Conservation (phyloP, 495 filamentous ascomycete species). For the Sordaria brevicollis region DNA sequence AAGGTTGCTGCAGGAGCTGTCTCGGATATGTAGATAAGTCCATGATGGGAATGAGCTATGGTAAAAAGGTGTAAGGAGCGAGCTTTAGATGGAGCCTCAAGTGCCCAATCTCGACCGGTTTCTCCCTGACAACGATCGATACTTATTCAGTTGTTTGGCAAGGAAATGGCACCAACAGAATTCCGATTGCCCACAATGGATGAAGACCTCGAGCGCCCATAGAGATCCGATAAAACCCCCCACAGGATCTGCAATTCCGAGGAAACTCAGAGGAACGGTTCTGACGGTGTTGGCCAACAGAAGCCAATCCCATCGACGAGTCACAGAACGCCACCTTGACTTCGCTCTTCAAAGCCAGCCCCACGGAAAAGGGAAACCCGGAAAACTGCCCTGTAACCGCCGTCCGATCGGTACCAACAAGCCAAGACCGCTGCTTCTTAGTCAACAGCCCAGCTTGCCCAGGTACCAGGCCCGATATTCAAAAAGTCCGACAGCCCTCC, state of each 20-base stretch:
- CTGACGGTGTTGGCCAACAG: not conserved
- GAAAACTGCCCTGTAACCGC: not conserved
- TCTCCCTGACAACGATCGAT: not conserved
- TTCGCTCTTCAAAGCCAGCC: not conserved
- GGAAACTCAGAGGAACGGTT: not conserved
- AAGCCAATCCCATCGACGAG: not conserved
- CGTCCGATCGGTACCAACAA: not conserved
- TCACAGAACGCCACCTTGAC: not conserved
- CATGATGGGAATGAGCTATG: not conserved
- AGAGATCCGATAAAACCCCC: not conserved
- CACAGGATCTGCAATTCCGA: not conserved
- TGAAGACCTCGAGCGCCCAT: not conserved
- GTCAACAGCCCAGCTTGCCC: not conserved
- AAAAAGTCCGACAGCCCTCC: not conserved
- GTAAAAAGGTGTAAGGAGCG: not conserved
- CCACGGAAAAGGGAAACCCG: not conserved
- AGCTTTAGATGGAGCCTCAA: not conserved
- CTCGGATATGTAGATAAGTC: not conserved
- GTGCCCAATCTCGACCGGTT: not conserved
- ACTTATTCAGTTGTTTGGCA: not conserved
- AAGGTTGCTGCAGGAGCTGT: not conserved
- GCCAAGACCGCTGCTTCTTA: not conserved
- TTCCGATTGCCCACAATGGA: not conserved
- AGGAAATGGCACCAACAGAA: not conserved
- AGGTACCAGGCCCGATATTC: not conserved